Conservation (phyloP, 352 stramenopile genomes). For the Globisporangium canariense region DNA sequence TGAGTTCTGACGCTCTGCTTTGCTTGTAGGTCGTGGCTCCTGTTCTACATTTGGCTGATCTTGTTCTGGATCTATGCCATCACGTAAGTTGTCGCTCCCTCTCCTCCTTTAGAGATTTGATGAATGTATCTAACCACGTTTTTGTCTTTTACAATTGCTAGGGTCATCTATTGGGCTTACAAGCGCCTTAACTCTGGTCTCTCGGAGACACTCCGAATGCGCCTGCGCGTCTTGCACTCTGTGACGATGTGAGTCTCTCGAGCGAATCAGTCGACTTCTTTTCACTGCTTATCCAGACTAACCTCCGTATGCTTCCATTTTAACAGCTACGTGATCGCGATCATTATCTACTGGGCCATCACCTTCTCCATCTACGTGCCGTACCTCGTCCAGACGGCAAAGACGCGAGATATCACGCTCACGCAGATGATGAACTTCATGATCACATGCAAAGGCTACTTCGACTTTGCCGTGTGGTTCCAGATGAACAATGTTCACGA, state of each 20-base stretch:
- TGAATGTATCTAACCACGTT: conserved; percentile 8
- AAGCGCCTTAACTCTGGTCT: conserved; percentile 73
- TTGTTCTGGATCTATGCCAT: conserved; percentile 85
- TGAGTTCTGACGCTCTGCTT: conserved; percentile 9
- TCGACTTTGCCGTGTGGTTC: conserved; percentile 88
- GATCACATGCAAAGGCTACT: conserved; percentile 89
- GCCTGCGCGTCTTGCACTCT: conserved; percentile 81
- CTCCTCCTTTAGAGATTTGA: neutral
- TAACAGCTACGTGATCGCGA: conserved; percentile 83
- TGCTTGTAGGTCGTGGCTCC: conserved; percentile 58
- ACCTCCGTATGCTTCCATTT: neutral
- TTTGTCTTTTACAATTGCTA: conserved; percentile 10
- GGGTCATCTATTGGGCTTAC: conserved; percentile 85
- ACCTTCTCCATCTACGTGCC: conserved; percentile 85
- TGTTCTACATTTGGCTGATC: conserved; percentile 88
- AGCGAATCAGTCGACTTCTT: neutral
- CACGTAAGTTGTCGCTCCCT: conserved; percentile 29
- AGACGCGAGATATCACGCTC: conserved; percentile 25
- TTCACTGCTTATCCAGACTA: neutral
- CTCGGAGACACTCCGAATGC: conserved; percentile 82
- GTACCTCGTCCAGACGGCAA: conserved; percentile 66
- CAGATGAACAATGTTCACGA: conserved; percentile 86
- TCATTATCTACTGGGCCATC: conserved; percentile 89
- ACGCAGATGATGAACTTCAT: conserved; percentile 88
- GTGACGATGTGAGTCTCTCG: conserved; percentile 72